Base-by-base conservation (phyloP, 441 rosid genomes). In the Euphorbia celastroides region DNA sequence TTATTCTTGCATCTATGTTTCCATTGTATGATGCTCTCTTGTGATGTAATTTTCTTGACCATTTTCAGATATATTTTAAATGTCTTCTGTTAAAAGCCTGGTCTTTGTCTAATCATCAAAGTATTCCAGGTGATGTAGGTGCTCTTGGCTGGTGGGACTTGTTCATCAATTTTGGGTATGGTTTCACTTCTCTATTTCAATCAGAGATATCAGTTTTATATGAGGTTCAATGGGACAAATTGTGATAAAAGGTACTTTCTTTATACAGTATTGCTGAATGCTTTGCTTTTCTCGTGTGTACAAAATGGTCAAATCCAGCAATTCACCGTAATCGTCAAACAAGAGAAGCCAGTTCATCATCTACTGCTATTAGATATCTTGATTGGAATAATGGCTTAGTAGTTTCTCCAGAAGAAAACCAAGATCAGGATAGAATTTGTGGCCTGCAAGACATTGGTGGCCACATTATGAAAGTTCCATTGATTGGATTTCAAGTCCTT, bases 131-230 rank as follows among this genome's bases (percentile, higher is more conserved):
- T 66, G 93, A 84, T 74, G 84, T 91, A 3, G 86, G 87, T 70
- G 86, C 96, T 78, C 91, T 93, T 80, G 86, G 96, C 76, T 91
- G 99, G 99, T 93, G 99, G 99, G 96, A 89, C 71, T 82, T 93
- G 79, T 94, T 94, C 72, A 84, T 94, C 81, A 94, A 92, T 78
- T 86, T 91, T 78, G 88, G 97, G 97, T 92, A 80, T 56, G 57
- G 65, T 57, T 75, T 74, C 52, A 48, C 20, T 73, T 64, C 69
- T 78, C 41, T 67, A 22, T 66, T 74, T 27, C 52, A 14, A 48
- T 32, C 56, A 9, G 31, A 30, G 60, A 25, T n/a, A 32, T 55
- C 14, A 61, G 31, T 64, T 44, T 36, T 48, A 9, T 66, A 51
- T 51, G n/a, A 64, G 64, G n/a, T 57, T 69, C 75, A 36, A 26